These are phyloP conservation scores for Nymphaea thermarum DNA, from an alignment of 164 flowering plant genomes.

Conservation along the genomic window DNA sequence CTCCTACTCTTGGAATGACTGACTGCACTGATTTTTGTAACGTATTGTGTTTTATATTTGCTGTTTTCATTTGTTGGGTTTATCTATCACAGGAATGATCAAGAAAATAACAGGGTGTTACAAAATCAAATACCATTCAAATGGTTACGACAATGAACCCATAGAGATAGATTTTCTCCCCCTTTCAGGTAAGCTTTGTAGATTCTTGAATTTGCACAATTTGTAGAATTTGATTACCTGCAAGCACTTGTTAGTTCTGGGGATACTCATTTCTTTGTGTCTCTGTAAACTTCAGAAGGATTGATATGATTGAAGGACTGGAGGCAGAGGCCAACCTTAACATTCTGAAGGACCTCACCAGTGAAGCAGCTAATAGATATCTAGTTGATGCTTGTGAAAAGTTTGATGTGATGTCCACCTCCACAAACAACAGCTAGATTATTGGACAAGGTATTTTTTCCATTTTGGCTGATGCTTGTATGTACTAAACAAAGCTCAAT, in stretches of 20 bases:
- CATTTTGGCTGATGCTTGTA: no score
- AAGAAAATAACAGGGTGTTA: conserved; percentile 91
- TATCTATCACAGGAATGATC: conserved; percentile 59
- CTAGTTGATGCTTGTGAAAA: conserved; percentile 60
- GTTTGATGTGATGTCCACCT: conserved; percentile 73
- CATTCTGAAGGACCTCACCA: conserved; percentile 75
- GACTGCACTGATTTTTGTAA: not conserved
- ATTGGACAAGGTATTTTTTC: conserved; percentile 58
- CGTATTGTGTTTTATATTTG: not conserved
- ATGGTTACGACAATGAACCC: conserved; percentile 75
- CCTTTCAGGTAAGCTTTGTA: conserved; percentile 56
- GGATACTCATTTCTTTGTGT: not conserved
- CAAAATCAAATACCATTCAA: conserved; percentile 68
- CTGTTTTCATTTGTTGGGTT: not conserved
- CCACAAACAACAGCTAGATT: conserved; percentile 76
- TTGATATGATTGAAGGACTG: conserved; percentile 83
- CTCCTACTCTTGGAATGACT: conserved; percentile 2
- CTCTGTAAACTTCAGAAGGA: conserved; percentile 36
- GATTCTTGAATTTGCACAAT: conserved; percentile 13
- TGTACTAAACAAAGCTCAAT: no score
- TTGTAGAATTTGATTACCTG: not conserved
- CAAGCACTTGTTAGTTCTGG: not conserved
- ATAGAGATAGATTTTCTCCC: conserved; percentile 97
- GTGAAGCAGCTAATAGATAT: conserved; percentile 69
- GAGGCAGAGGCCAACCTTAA: conserved; percentile 61